These are phyloP conservation scores for Pythium aquatile DNA, from an alignment of 352 stramenopile species.

Conservation along the genomic window DNA sequence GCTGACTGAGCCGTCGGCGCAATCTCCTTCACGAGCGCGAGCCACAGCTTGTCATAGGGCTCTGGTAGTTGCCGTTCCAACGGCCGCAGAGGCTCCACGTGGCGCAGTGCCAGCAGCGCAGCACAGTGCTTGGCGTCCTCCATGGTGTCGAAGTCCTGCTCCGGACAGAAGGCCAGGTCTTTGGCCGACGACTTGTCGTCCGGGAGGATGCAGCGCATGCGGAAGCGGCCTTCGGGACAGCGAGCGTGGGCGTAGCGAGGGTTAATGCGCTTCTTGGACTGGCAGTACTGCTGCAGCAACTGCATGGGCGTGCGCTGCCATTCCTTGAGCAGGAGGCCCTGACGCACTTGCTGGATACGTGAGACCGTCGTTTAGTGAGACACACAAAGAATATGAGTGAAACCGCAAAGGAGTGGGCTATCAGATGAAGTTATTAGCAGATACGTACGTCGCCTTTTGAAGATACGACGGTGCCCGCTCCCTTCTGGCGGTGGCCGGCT, in stretches of 20 bases:
- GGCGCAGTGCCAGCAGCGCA: constrained; percentile 92
- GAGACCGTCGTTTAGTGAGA: neutral
- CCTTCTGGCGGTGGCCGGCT: constrained; percentile 81
- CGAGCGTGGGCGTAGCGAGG: constrained; percentile 63
- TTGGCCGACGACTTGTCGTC: constrained; percentile 94
- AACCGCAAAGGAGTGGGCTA: neutral
- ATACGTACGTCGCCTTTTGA: constrained; percentile 66
- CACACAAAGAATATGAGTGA: neutral
- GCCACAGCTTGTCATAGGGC: constrained; percentile 94
- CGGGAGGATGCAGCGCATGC: constrained; percentile 85
- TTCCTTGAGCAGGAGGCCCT: constrained; percentile 91
- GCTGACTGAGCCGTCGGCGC: neutral
- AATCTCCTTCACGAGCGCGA: constrained; percentile 35
- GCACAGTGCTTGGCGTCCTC: constrained; percentile 92
- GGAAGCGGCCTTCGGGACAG: constrained; percentile 35
- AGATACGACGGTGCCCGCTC: constrained; percentile 85
- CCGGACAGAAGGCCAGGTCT: constrained; percentile 91
- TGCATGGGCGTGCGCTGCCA: constrained; percentile 93
- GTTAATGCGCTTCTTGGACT: constrained; percentile 89
- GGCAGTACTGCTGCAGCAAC: constrained; percentile 93
- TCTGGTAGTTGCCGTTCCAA: constrained; percentile 96
- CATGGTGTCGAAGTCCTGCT: constrained; percentile 71
- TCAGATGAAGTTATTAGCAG: neutral
- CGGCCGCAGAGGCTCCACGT: constrained; percentile 92
- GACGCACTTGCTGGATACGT: constrained; percentile 40